These are phyloP conservation scores for Aureobasidium sp. DNA, from an alignment of 2,329 filamentous ascomycete species.

Conservation along the genomic window DNA sequence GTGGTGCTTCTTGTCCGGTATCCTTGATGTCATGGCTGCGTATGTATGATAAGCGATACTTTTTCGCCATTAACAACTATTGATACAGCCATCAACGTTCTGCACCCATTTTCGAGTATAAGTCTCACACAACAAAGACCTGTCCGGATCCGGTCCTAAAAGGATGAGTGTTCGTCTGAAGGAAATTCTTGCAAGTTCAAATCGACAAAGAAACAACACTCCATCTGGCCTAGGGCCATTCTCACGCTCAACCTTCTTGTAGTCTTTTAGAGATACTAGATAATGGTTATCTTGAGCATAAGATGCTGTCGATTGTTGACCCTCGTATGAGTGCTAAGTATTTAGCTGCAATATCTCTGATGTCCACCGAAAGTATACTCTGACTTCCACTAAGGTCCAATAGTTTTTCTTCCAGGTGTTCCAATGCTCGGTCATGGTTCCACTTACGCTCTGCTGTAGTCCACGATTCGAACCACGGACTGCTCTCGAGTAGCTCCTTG, in stretches of 20 bases:
- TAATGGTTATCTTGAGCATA: too few species aligned
- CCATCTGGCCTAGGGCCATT: too few species aligned
- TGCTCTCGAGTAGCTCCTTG: not conserved
- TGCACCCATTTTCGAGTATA: not conserved
- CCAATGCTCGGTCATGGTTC: not conserved
- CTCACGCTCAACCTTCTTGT: too few species aligned
- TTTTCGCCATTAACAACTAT: too few species aligned
- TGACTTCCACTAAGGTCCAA: not conserved
- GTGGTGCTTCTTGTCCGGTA: not conserved
- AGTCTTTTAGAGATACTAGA: too few species aligned
- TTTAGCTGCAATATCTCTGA: not conserved
- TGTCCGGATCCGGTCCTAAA: not conserved
- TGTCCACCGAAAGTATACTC: not conserved
- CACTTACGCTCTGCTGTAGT: not conserved
- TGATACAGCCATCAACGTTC: not conserved
- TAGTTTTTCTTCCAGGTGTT: not conserved
- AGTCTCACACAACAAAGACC: not conserved
- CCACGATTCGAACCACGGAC: not conserved
- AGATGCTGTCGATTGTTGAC: too few species aligned
- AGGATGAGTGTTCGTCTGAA: too few species aligned
- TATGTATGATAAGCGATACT: not conserved
- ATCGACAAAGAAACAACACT: too few species aligned
- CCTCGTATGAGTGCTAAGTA: not conserved
- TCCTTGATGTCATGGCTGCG: not conserved
- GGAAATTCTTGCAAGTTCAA: too few species aligned